Evolutionary conservation across 2,329 filamentous ascomycete genomes (phyloP).

Genomic region (Samsoniella hepiali): DNA sequence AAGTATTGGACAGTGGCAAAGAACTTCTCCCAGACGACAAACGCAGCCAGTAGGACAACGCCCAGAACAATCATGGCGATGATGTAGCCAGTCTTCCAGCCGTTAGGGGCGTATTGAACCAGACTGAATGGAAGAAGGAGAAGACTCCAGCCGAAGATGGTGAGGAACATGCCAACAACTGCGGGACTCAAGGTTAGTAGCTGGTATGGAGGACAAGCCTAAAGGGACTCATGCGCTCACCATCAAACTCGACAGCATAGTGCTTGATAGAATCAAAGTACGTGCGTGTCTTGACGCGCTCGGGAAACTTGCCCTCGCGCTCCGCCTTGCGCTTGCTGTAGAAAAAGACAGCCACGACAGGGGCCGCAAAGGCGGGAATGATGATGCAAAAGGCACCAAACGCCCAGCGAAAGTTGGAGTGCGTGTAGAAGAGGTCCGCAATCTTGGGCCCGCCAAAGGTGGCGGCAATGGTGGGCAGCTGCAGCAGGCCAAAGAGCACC

Average conservation of each 20-base stretch:
- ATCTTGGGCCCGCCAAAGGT: conserved; percentile 44
- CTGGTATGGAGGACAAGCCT: neutral
- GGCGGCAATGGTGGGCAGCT: conserved; percentile 43
- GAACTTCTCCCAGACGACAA: conserved; percentile 56
- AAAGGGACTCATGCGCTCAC: conserved; percentile 25
- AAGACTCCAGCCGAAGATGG: conserved; percentile 49
- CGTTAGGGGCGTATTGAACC: conserved; percentile 31
- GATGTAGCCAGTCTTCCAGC: conserved; percentile 43
- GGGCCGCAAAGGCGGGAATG: conserved; percentile 45
- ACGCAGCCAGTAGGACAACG: conserved; percentile 43
- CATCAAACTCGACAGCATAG: conserved; percentile 59
- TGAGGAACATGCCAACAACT: conserved; percentile 49
- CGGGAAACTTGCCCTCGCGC: conserved; percentile 44
- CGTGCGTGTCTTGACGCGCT: conserved; percentile 43
- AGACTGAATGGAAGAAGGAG: conserved; percentile 52
- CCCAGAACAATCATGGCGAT: conserved; percentile 51
- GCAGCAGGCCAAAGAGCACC: conserved; percentile 41
- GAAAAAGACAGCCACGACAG: conserved; percentile 35
- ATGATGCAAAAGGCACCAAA: conserved; percentile 65
- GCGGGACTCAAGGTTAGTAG: neutral
- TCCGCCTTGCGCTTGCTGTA: conserved; percentile 45
- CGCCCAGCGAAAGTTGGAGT: conserved; percentile 43
- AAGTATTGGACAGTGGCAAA: conserved; percentile 57
- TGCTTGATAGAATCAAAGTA: conserved; percentile 44
- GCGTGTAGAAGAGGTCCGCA: conserved; percentile 37